Conservation (phyloP, 768 basidiomycete species). For the Suillus placidus region DNA sequence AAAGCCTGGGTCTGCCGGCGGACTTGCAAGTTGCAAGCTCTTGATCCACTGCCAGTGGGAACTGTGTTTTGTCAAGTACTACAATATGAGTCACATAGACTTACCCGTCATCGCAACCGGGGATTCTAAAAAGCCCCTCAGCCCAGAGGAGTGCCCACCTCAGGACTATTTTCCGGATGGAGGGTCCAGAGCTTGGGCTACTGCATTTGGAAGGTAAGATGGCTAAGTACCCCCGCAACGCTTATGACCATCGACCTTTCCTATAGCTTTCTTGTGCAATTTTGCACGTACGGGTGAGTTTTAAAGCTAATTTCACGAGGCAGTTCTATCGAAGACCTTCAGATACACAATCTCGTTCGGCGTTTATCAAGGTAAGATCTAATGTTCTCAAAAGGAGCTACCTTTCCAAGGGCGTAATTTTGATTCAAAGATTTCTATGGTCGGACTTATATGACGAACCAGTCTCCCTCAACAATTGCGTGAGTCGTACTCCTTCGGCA, state of each 20-base stretch:
- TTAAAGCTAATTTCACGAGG: background rate
- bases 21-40: too few relatives aligned
- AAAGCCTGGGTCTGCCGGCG: too few relatives aligned
- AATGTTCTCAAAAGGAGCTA: background rate
- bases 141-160: background rate
- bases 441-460: slow-evolving; percentile 38
- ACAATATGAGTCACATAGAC: background rate
- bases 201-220: slow-evolving; percentile 34
- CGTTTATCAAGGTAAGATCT: slow-evolving; percentile 43
- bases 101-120: background rate
- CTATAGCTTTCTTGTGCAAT: slow-evolving; percentile 41
- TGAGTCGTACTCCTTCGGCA: slow-evolving; percentile 21
- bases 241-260: background rate
- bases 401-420: background rate
- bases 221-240: background rate
- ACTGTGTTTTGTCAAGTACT: too few relatives aligned
- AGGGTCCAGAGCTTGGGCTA: slow-evolving; percentile 33
- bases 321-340: background rate
- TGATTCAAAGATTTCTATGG: slow-evolving; percentile 40
- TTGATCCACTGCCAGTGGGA: too few relatives aligned
- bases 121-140: background rate
- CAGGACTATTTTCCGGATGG: slow-evolving; percentile 32
- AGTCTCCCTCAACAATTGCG: slow-evolving; percentile 44
- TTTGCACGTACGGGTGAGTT: slow-evolving; percentile 39
- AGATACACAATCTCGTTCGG: slow-evolving; percentile 45